Percentiles rank a stretch among this genome's conserved stretches.
Conservation (phyloP, 1,139 yeast species). For the Magnusiomyces clavatus region DNA sequence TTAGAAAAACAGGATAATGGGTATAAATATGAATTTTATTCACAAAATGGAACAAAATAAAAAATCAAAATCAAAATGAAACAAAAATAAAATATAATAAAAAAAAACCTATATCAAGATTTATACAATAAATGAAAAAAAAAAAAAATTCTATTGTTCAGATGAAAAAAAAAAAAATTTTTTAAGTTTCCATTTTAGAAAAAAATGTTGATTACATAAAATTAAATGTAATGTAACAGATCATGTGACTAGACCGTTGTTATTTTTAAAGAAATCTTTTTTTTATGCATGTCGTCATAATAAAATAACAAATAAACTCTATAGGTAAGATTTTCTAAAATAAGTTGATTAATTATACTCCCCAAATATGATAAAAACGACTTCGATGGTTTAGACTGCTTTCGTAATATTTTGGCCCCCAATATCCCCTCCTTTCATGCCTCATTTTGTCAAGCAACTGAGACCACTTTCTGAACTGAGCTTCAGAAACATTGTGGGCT, state of each 20-base stretch:
- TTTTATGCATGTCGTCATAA: neutral
- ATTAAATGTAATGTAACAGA: too few relatives aligned
- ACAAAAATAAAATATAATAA: neutral
- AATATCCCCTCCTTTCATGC: neutral
- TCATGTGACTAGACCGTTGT: too few relatives aligned
- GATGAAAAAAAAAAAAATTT: neutral
- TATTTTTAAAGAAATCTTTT: neutral
- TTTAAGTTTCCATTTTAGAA: neutral
- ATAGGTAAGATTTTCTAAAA: neutral
- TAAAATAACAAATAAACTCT: neutral
- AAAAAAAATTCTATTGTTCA: neutral
- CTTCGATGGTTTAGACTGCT: neutral
- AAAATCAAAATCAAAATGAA: too few relatives aligned
- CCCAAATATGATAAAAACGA: neutral
- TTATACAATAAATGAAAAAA: too few relatives aligned
- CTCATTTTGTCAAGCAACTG: constrained; percentile 3
- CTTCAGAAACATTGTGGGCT: neutral
- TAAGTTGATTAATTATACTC: neutral
- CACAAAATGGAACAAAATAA: neutral
- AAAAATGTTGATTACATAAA: neutral
- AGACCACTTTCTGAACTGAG: neutral
- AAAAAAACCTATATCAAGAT: neutral
- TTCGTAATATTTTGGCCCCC: neutral
- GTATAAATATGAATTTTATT: neutral
- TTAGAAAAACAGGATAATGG: too few relatives aligned